Percentiles rank a stretch among this genome's conserved stretches.
Conservation (phyloP, 371 early-diverging fungal genomes). For the Mucor sp. region DNA sequence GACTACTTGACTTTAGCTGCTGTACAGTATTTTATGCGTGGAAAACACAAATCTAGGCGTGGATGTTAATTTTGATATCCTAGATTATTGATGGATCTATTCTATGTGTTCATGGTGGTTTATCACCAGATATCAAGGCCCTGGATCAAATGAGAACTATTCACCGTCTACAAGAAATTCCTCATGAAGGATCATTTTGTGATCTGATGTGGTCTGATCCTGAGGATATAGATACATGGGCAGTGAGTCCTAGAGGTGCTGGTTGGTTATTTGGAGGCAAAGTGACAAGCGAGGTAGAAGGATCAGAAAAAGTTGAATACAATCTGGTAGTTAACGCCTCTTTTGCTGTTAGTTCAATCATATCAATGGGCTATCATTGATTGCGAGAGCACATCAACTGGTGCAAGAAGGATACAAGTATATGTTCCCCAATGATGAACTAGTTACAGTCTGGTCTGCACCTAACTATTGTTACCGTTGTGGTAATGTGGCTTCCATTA, state of each 20-base stretch:
- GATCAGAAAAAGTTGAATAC: background rate
- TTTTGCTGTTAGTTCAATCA: conserved; percentile 91
- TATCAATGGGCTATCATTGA: conserved; percentile 95
- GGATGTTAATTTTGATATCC: background rate
- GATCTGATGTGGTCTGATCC: conserved; percentile 95
- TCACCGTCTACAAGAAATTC: conserved; percentile 98
- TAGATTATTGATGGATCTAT: conserved; percentile 63
- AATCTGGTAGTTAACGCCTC: too few species aligned
- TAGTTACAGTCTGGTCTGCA: conserved; percentile 99
- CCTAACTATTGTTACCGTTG: conserved; percentile 99
- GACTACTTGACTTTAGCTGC: conserved; percentile 99
- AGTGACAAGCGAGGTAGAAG: conserved; percentile 87
- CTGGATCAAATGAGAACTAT: conserved; percentile 97
- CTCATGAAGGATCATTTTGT: conserved; percentile 99
- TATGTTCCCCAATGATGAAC: conserved; percentile 94
- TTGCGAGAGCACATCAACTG: conserved; percentile 99
- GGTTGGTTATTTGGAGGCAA: conserved; percentile 99
- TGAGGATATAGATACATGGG: conserved; percentile 98
- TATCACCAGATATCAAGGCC: conserved; percentile 96
- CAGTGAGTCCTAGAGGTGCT: conserved; percentile 98
- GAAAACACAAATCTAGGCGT: background rate
- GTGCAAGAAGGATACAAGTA: conserved; percentile 99
- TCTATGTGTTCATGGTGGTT: conserved; percentile 99
- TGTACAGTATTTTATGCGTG: conserved; percentile 58
- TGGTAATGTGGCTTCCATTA: conserved; percentile 98